Evolutionary conservation across 1,284 basidiomycete genomes (phyloP).

Genomic region (Apiotrichum siamense): DNA sequence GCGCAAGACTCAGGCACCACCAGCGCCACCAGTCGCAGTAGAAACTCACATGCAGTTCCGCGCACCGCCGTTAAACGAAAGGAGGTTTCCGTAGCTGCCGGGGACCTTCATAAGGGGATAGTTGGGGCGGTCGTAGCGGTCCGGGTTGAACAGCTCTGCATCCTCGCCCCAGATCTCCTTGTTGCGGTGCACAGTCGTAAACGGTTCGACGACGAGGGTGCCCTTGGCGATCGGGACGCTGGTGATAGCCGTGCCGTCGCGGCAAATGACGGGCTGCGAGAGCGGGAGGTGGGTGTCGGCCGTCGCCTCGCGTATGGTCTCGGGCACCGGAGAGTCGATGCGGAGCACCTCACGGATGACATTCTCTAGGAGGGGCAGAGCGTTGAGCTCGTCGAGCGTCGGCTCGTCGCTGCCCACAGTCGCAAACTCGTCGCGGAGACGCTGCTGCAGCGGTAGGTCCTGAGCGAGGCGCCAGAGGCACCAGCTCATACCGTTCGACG

Average conservation of each 20-base stretch:
- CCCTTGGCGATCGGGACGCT: slow-evolving; percentile 35
- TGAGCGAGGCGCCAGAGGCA: slow-evolving; percentile 62
- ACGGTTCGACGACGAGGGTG: slow-evolving; percentile 50
- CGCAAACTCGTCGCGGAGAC: slow-evolving; percentile 55
- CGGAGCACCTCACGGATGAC: slow-evolving; percentile 65
- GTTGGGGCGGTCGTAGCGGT: slow-evolving; percentile 22
- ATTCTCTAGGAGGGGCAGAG: slow-evolving; percentile 55
- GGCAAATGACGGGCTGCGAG: slow-evolving; percentile 42
- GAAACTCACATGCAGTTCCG: slow-evolving; percentile 56
- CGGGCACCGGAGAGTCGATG: slow-evolving; percentile 59
- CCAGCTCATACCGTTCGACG: slow-evolving; percentile 65
- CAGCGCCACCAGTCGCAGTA: too few relatives aligned
- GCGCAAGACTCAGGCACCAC: too few relatives aligned
- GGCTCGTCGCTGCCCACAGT: slow-evolving; percentile 42
- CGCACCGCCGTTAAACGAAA: slow-evolving; percentile 63
- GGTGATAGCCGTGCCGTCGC: slow-evolving; percentile 45
- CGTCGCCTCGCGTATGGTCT: slow-evolving; percentile 43
- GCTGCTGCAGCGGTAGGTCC: slow-evolving; percentile 53
- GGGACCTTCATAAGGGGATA: slow-evolving; percentile 47
- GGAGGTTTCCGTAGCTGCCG: slow-evolving; percentile 58
- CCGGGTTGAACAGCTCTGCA: slow-evolving; percentile 56
- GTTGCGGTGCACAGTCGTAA: slow-evolving; percentile 61
- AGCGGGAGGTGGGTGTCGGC: slow-evolving; percentile 60
- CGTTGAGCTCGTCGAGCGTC: slow-evolving; percentile 44
- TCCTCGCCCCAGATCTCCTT: slow-evolving; percentile 62